Evolutionary conservation across 2,329 filamentous ascomycete species (phyloP), one percentile per base, ranked within the genome.

Genomic region (Akanthomyces uredinophilus): DNA sequence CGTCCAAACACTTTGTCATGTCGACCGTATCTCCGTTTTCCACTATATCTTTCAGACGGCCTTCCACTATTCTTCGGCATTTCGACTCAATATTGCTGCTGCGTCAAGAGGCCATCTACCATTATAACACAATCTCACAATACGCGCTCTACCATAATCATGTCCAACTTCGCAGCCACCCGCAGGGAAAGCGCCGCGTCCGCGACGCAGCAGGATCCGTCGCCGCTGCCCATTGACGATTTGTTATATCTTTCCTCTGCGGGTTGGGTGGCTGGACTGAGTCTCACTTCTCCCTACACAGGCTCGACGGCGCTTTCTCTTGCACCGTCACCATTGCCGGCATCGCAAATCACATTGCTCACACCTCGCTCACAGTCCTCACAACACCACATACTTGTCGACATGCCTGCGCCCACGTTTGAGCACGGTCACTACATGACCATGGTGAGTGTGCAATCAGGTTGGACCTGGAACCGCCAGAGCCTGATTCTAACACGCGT

Each of bases 281-380:
- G 18, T 39, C 32, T 60, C 3, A n/a, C 49, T 3, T 46, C 49
- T 13, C 27, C 57, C 11, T 60, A 60, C 29, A 7, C 39, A 27
- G 8, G 20, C 27, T 11, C 14, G 5, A 11, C 37, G 13, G n/a
- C 39, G 5, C 37, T 37, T 7, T 49, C 54, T n/a, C 54, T 47
- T 14, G 29, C 24, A 8, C 47, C 49, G 18, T n/a, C 46, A n/a
- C n/a, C 39, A 2, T 37, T 35, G 11, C 22, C 47, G 7, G 39
- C 18, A 20, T 60, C 27, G 2, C 49, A 16, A 7, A 49, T 37
- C 29, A 47, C 49, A 16, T 13, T 29, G 14, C 57, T 46, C 16
- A 44, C 47, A n/a, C 57, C 49, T 22, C 47, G n/a, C n/a, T 53
- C 49, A 18, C 57, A 60, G 49, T 32, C 57, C 3, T 53, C 27